Conservation (phyloP, 257 asterid species). For the Salvia splendens region DNA sequence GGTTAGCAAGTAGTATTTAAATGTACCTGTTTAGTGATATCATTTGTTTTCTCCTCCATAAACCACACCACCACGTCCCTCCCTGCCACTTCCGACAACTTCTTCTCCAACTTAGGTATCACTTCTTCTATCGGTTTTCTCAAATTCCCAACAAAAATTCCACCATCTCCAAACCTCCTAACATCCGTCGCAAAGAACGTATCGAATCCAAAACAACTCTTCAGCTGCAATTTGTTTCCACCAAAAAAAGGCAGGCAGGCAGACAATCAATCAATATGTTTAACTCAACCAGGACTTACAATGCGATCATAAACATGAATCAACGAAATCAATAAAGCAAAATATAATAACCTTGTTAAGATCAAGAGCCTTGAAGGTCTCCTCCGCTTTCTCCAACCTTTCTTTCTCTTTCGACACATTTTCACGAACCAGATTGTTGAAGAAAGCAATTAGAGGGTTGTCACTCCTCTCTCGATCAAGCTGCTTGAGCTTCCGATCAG, state of each 20-base stretch:
- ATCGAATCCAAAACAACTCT: constrained; percentile 85
- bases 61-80: constrained; percentile 89
- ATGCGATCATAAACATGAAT: not conserved
- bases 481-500: constrained; percentile 81
- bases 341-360: constrained; percentile 68
- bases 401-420: constrained; percentile 70
- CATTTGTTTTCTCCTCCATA: constrained; percentile 80
- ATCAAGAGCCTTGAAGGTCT: constrained; percentile 86
- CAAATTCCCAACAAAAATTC: constrained; percentile 82
- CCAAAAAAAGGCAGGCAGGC: not conserved
- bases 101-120: constrained; percentile 83
- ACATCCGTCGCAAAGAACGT: constrained; percentile 84
- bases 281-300: not conserved
- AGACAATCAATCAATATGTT: not conserved
- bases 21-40: constrained; percentile 77
- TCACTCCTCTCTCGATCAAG: constrained; percentile 67
- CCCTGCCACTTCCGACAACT: constrained; percentile 85
- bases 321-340: not conserved
- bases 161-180: constrained; percentile 95
- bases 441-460: constrained; percentile 59
- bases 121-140: constrained; percentile 83
- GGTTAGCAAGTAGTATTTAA: not conserved
- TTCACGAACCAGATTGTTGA: constrained; percentile 59
- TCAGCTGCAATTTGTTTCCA: constrained; percentile 58
- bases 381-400: constrained; percentile 79